phyloP scores from a whole-genome alignment of 139 green algal genomes.

The Chlorella vulgaris region DNA sequence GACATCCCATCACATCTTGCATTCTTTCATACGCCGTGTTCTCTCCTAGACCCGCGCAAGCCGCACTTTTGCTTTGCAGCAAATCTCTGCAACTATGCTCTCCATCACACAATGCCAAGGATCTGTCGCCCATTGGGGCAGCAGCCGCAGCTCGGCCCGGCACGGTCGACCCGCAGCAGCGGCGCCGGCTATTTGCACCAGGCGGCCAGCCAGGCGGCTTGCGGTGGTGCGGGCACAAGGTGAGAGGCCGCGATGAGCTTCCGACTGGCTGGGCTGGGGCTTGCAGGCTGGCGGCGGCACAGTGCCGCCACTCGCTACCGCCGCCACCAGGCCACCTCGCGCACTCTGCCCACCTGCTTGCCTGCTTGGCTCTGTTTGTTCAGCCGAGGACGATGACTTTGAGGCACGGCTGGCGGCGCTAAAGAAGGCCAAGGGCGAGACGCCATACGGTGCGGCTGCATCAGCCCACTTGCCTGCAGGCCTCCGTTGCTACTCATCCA shows the following conservation, averaged over 20 bases:
- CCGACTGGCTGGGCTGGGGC: not conserved
- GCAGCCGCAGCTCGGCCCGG: slow-evolving; percentile 9
- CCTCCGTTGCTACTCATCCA: not conserved
- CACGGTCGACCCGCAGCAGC: not conserved
- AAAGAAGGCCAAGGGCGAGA: slow-evolving; percentile 69
- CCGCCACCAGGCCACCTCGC: not conserved
- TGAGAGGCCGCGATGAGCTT: not conserved
- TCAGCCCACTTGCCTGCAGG: not conserved
- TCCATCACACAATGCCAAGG: not conserved
- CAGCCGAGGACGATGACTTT: slow-evolving; percentile 63
- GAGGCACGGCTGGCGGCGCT: slow-evolving; percentile 76
- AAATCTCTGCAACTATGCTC: slow-evolving; percentile 5
- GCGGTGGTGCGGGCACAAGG: slow-evolving; percentile 15
- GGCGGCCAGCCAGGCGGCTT: slow-evolving; percentile 2
- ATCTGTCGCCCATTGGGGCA: not conserved
- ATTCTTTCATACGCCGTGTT: too few species aligned
- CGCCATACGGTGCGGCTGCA: slow-evolving; percentile 51
- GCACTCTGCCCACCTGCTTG: not conserved
- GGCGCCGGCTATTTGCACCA: slow-evolving; percentile 20
- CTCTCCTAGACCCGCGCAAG: too few species aligned
- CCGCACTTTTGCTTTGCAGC: too few species aligned
- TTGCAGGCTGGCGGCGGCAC: not conserved
- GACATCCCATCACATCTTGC: too few species aligned
- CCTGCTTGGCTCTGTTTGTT: not conserved
- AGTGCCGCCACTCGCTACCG: not conserved